Evolutionary conservation across 2,329 filamentous ascomycete genomes (phyloP).

Genomic region (Penicillium sp.): DNA sequence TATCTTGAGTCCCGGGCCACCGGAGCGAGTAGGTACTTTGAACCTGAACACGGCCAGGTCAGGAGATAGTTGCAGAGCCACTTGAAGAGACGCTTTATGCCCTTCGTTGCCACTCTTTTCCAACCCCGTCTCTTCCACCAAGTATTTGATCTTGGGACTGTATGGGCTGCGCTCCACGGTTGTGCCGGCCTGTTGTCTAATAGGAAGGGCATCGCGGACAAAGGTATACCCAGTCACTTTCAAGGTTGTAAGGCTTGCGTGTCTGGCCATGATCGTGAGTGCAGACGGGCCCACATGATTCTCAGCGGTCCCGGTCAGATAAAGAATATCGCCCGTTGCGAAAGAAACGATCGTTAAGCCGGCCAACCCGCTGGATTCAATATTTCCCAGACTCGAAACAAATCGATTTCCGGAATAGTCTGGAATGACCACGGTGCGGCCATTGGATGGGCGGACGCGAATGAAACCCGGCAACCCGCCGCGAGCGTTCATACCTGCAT

Average conservation of each 20-base stretch:
- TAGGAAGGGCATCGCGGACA: conserved; percentile 17
- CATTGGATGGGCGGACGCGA: conserved; percentile 18
- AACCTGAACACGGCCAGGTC: conserved; percentile 15
- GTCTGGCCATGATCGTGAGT: conserved; percentile 19
- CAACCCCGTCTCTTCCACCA: conserved; percentile 12
- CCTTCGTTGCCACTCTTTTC: neutral
- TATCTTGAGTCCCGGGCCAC: conserved; percentile 4
- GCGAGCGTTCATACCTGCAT: conserved; percentile 27
- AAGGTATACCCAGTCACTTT: conserved; percentile 19
- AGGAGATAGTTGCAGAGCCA: conserved; percentile 6
- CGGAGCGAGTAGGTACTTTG: neutral
- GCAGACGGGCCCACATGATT: conserved; percentile 14
- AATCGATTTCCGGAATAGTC: conserved; percentile 25
- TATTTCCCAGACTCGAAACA: conserved; percentile 21
- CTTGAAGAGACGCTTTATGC: conserved; percentile 4
- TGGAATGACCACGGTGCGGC: conserved; percentile 18
- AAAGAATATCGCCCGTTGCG: conserved; percentile 25
- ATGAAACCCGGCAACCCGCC: conserved; percentile 22
- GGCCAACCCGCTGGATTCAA: conserved; percentile 17
- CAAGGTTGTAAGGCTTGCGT: conserved; percentile 14
- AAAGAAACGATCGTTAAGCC: conserved; percentile 26
- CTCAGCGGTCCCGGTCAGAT: conserved; percentile 23
- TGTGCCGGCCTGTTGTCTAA: conserved; percentile 19
- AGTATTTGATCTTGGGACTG: conserved; percentile 23
- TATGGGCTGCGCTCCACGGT: conserved; percentile 24